Evolutionary conservation across 2,329 filamentous ascomycete genomes (phyloP).

Genomic region (Aspergillus sergii): DNA sequence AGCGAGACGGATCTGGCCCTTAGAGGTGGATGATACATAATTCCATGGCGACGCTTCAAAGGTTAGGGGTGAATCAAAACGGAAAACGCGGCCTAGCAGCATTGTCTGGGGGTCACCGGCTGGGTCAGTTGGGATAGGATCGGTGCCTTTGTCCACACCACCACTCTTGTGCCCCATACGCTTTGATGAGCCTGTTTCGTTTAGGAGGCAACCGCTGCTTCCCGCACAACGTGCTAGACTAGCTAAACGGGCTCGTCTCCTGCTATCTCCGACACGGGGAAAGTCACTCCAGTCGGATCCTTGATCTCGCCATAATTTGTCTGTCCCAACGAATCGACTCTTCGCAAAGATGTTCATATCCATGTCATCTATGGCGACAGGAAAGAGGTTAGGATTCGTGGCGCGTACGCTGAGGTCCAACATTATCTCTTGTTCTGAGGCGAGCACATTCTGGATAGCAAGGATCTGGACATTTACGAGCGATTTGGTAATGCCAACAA

Average conservation of each 20-base stretch:
- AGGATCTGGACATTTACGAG: conserved; percentile 76
- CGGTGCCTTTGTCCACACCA: conserved; percentile 58
- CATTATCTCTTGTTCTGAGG: conserved; percentile 93
- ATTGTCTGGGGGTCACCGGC: conserved; percentile 74
- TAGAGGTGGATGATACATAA: conserved; percentile 69
- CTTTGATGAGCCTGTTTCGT: conserved; percentile 16
- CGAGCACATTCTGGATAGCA: conserved; percentile 84
- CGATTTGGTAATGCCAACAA: conserved; percentile 89
- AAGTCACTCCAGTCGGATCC: conserved; percentile 29
- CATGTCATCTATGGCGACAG: conserved; percentile 81
- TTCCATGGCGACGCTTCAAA: conserved; percentile 92
- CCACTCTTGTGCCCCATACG: conserved; percentile 24
- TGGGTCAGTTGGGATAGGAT: conserved; percentile 62
- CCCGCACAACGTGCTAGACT: conserved; percentile 30
- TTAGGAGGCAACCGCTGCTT: conserved; percentile 21
- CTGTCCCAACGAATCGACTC: conserved; percentile 79
- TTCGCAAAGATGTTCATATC: conserved; percentile 95
- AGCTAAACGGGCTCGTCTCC: conserved; percentile 35
- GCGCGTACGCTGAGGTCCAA: conserved; percentile 86
- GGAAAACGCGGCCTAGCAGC: conserved; percentile 83
- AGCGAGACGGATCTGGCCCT: conserved; percentile 78
- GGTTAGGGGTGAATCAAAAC: conserved; percentile 82
- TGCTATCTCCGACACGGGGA: conserved; percentile 37
- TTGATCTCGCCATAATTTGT: conserved; percentile 45
- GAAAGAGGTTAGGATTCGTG: conserved; percentile 89